Evolutionary conservation across 2,329 filamentous ascomycete genomes (phyloP), one percentile per base, ranked within the genome.

Genomic region (Penicillium verrucosum): DNA sequence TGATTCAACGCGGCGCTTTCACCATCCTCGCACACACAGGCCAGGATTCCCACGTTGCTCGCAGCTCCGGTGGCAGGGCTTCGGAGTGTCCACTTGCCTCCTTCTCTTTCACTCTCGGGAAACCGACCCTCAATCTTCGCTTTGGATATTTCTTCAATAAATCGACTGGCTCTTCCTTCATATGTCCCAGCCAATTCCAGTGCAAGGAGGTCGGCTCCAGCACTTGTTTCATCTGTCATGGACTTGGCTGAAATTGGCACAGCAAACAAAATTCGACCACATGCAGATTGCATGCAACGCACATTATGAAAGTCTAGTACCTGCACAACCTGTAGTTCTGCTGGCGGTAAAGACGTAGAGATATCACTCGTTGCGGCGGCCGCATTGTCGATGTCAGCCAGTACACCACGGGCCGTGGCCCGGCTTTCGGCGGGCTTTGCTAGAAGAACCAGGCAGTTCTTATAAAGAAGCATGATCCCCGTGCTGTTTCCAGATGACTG

Each of bases 51-150:
- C 27, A 85, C 71, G 51, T 78, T 88, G 37, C 80, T 80, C n/a
- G 74, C 67, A 7, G 82, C 80, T 70, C 86, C 82, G 57, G 81
- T 83, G 11, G 52, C 23, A 14, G 85, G 82, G 21, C 86, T 89
- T 37, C 91, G 85, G 32, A 95, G 82, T 32, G 89, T 89, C 92
- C 91, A 97, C 65, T 83, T 85, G 16, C 86, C 82, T 57, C 88
- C 84, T 71, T 96, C 91, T 57, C 92, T 85, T 76, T 96, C 90
- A n/a, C 79, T 73, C 70, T 96, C 92, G 0, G 89, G 78, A 67
- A 95, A 96, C 11, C 92, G 85, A 6, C 87, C 89, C 74, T 97
- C 93, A 14, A 97, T 85, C 61, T 88, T 86, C 9, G 92, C 92
- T 75, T 93, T 95, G 46, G 87, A 85, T 12, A 97, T 81, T 62